A percentile compares a stretch with the other conserved stretches of the same genome.
Evolutionary conservation across 2,329 filamentous ascomycete genomes (phyloP).

Genomic region (Fusarium pseudograminearum): DNA sequence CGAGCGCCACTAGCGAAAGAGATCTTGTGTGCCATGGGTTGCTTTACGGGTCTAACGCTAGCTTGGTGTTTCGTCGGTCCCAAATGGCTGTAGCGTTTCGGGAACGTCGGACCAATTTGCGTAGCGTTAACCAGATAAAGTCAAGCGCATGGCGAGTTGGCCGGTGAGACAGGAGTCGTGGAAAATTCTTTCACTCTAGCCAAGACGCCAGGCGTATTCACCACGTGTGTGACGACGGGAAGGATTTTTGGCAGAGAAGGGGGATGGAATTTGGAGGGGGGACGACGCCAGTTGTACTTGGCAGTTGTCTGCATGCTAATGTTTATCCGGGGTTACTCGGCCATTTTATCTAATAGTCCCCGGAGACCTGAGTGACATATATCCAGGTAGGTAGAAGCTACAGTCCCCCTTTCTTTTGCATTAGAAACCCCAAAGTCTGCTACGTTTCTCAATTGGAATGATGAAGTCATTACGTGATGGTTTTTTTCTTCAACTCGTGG

Average conservation of each 20-base stretch:
- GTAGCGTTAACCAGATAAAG: background rate
- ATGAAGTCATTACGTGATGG: background rate
- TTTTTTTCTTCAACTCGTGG: background rate
- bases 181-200: background rate
- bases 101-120: background rate
- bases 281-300: background rate
- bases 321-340: background rate
- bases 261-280: background rate
- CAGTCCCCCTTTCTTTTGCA: background rate
- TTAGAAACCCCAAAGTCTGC: background rate
- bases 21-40: background rate
- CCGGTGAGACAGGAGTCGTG: background rate
- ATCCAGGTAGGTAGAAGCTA: no score
- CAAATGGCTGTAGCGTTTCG: background rate
- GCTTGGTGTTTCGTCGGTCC: background rate
- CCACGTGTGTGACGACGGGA: background rate
- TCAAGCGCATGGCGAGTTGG: background rate
- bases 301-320: no score
- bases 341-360: background rate
- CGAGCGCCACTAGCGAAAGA: background rate
- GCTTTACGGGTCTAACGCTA: background rate
- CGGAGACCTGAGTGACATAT: no score
- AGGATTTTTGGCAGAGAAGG: background rate
- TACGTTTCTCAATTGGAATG: background rate
- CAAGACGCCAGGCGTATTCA: background rate